Conservation (phyloP, 805 yeast genomes). For the Pichia nakasei region DNA sequence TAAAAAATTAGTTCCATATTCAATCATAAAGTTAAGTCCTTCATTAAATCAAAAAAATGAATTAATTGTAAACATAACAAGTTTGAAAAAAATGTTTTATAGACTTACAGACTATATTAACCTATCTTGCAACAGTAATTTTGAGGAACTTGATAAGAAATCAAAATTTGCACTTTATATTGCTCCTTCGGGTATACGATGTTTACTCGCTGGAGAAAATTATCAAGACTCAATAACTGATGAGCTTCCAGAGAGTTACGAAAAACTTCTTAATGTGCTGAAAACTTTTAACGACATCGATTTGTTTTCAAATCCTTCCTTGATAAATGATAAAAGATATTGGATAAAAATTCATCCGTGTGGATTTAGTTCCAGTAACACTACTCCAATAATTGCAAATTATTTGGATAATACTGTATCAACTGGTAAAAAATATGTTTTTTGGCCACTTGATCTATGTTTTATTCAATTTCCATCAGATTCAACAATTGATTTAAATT, state of each 20-base stretch:
- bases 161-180: constrained; percentile 34
- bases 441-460: constrained; percentile 70
- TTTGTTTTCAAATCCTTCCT: constrained; percentile 1
- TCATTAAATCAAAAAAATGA: constrained; percentile 39
- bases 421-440: constrained; percentile 41
- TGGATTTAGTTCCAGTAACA: constrained; percentile 56
- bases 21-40: constrained; percentile 38
- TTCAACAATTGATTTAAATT: constrained; percentile 8
- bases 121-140: constrained; percentile 5
- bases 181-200: constrained; percentile 50
- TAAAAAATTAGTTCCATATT: constrained; percentile 13
- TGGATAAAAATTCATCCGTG: constrained; percentile 71
- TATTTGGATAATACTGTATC: constrained; percentile 31
- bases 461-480: constrained; percentile 41
- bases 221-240: constrained; percentile 26
- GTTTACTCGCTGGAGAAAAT: constrained; percentile 24
- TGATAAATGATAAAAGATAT: constrained; percentile 16
- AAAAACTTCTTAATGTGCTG: constrained; percentile 3
- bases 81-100: constrained; percentile 14
- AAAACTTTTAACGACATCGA: constrained; percentile 27
- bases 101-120: constrained; percentile 13
- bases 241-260: constrained; percentile 34
- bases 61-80: constrained; percentile 29
- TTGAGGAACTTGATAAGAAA: constrained; percentile 5
- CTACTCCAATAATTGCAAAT: constrained; percentile 52